Evolutionary conservation across 1,284 basidiomycete species (phyloP).

Genomic region (Coniferiporia weirii): DNA sequence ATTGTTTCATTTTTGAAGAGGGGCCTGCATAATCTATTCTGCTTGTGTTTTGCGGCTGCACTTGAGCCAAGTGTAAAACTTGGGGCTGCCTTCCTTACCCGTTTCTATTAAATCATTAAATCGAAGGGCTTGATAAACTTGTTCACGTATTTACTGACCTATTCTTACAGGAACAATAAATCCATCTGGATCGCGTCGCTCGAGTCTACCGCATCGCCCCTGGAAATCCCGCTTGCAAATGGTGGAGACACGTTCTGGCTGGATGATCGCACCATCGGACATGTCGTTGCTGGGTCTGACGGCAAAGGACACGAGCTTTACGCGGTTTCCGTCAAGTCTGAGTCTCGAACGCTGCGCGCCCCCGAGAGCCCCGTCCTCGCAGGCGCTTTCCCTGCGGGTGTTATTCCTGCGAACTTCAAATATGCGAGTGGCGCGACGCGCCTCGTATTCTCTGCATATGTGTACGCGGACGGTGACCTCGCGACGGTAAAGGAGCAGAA

Average conservation of each 20-base stretch:
- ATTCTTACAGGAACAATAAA: constrained; percentile 53
- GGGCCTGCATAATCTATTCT: no score
- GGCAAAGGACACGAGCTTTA: constrained; percentile 50
- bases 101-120: no score
- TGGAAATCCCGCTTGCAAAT: constrained; percentile 37
- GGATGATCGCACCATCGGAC: constrained; percentile 58
- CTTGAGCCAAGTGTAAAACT: no score
- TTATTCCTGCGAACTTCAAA: constrained; percentile 62
- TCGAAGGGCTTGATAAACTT: neutral
- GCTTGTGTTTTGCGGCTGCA: no score
- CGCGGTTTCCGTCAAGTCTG: constrained; percentile 46
- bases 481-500: constrained; percentile 62
- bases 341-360: constrained; percentile 27
- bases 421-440: constrained; percentile 45
- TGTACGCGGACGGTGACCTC: constrained; percentile 70
- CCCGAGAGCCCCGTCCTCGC: constrained; percentile 35
- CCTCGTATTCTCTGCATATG: constrained; percentile 74
- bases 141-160: neutral
- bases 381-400: constrained; percentile 56
- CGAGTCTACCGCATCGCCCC: constrained; percentile 40
- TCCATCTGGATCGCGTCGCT: constrained; percentile 59
- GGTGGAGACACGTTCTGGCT: constrained; percentile 71
- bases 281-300: constrained; percentile 48
- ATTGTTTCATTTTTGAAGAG: no score
- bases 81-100: no score